Conservation (phyloP, 2,329 filamentous ascomycete genomes). For the Macrophomina phaseolina region DNA sequence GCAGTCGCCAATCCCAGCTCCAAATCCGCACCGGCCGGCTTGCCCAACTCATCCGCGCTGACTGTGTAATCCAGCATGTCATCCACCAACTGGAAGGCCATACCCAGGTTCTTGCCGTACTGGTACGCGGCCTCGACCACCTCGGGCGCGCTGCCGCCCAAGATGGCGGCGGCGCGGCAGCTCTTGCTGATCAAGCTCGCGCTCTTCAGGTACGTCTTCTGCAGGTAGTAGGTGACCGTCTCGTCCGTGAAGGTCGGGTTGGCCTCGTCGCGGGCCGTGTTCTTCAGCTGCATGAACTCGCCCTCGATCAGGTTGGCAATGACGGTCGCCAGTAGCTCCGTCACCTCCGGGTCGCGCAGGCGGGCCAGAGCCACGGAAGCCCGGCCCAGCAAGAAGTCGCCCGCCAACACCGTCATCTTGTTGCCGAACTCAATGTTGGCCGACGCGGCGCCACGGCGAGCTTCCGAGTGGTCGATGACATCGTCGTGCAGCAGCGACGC, state of each 20-base stretch:
- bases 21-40: slow-evolving; percentile 92
- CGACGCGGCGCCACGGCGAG: slow-evolving; percentile 81
- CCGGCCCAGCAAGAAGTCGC: slow-evolving; percentile 92
- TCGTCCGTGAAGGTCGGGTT: slow-evolving; percentile 87
- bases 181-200: slow-evolving; percentile 96
- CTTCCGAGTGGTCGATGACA: slow-evolving; percentile 91
- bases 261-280: slow-evolving; percentile 86
- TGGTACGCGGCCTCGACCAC: slow-evolving; percentile 90
- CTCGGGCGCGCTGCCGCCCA: slow-evolving; percentile 76
- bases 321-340: slow-evolving; percentile 91
- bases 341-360: slow-evolving; percentile 89
- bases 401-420: slow-evolving; percentile 97
- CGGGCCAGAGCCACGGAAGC: slow-evolving; percentile 93
- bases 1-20: slow-evolving; percentile 93
- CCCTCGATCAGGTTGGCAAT: slow-evolving; percentile 98
- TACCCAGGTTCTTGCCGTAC: slow-evolving; percentile 90
- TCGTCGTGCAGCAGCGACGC: slow-evolving; percentile 97
- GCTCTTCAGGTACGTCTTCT: slow-evolving; percentile 98
- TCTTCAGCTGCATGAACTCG: slow-evolving; percentile 99
- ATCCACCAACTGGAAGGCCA: slow-evolving; percentile 97
- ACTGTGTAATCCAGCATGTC: slow-evolving; percentile 98
- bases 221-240: slow-evolving; percentile 88
- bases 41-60: slow-evolving; percentile 82
- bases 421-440: slow-evolving; percentile 97
- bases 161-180: slow-evolving; percentile 84